Conservation (phyloP, 139 green algal genomes). For the Micractinium sp. region DNA sequence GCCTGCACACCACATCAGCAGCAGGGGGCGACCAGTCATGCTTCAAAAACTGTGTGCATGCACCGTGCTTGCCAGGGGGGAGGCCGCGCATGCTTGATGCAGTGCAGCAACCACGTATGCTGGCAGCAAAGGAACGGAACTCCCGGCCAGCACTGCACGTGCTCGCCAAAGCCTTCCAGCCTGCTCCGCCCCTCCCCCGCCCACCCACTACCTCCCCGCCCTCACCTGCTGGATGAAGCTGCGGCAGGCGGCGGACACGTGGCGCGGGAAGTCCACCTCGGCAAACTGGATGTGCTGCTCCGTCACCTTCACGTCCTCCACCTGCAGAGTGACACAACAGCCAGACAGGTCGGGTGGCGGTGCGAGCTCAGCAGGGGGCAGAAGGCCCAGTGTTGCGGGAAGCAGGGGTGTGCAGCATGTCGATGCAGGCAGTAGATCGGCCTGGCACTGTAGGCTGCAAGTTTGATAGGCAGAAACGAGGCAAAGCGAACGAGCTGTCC, state of each 20-base stretch:
- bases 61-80: no score
- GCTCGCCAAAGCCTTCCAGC: no score
- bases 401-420: neutral
- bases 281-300: slow-evolving; percentile 32
- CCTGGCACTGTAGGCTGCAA: no score
- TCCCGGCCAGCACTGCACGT: no score
- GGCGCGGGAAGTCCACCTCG: neutral
- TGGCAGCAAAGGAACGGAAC: no score
- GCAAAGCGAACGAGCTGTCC: no score
- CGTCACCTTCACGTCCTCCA: slow-evolving; percentile 20
- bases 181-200: neutral
- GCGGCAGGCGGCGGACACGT: slow-evolving; percentile 9
- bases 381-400: no score
- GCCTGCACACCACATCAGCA: neutral
- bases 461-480: no score
- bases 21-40: neutral
- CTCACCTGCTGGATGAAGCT: slow-evolving; percentile 34
- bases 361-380: neutral
- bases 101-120: no score
- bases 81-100: no score
- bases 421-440: no score
- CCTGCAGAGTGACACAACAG: neutral
- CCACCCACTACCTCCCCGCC: neutral
- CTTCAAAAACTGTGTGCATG: neutral
- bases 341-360: no score